These are phyloP conservation scores for Chlorella sp. DNA, from an alignment of 139 green algal genomes.

Conservation along the genomic window DNA sequence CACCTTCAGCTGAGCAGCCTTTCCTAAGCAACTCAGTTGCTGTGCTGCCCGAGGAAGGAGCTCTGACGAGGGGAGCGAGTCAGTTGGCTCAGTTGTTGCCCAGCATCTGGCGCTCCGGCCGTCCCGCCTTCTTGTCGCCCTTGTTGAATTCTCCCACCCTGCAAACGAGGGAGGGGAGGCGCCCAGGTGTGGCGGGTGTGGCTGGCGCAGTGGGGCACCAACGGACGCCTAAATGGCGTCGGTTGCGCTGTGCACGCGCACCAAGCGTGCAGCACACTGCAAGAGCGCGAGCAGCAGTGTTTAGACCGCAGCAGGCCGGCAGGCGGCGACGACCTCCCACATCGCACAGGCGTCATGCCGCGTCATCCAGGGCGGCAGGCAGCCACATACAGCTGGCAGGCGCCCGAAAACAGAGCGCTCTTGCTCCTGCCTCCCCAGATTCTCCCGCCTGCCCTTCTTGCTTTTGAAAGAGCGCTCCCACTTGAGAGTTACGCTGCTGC, in stretches of 20 bases:
- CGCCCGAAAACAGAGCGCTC: no score
- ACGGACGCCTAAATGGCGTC: neutral
- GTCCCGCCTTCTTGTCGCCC: constrained; percentile 3
- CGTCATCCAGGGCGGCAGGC: neutral
- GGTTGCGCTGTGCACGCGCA: neutral
- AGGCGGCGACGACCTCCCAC: neutral
- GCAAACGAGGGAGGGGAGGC: neutral
- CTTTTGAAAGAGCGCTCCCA: no score
- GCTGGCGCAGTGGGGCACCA: neutral
- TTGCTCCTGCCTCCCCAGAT: no score
- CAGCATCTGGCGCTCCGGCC: constrained; percentile 28
- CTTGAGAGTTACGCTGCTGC: no score
- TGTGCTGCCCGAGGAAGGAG: no score
- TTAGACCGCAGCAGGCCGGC: neutral
- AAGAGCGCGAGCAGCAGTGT: neutral
- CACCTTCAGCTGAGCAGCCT: no score
- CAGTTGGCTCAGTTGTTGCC: neutral
- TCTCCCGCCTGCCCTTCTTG: no score
- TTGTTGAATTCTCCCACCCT: constrained; percentile 38
- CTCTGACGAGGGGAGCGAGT: no score
- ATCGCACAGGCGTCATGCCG: neutral
- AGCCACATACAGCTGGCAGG: no score
- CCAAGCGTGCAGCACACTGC: neutral
- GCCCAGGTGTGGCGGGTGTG: no score
- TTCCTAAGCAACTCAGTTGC: no score